Percentiles rank a stretch among this genome's conserved stretches.
phyloP scores from a whole-genome alignment of 2,329 filamentous ascomycete genomes.

The Xylaria sp. region DNA sequence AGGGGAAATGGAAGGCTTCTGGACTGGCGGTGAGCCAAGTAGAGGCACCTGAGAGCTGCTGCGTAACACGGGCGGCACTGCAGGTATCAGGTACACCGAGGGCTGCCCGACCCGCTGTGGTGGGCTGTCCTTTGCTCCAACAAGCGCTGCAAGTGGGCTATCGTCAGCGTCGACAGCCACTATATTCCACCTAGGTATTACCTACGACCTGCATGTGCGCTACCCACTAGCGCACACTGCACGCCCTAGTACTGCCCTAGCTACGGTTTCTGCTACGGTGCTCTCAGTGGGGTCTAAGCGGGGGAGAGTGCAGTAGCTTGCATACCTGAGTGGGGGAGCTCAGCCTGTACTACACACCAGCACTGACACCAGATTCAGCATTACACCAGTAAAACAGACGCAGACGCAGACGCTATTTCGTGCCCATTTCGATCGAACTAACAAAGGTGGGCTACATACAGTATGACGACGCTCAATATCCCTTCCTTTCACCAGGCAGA shows the following conservation, averaged over 20 bases:
- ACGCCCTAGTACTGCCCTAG: no score
- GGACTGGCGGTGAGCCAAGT: conserved; percentile 42
- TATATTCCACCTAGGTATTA: conserved; percentile 9
- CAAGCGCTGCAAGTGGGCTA: conserved; percentile 19
- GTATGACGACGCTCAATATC: conserved; percentile 5
- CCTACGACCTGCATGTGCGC: conserved; percentile 7
- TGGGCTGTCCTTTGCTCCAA: conserved; percentile 16
- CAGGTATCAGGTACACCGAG: conserved; percentile 27
- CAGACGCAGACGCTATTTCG: not conserved
- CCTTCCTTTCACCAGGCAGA: conserved; percentile 4
- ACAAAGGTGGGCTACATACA: not conserved
- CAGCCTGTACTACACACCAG: conserved; percentile 11
- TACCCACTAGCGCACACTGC: conserved; percentile 13
- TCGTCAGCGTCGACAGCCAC: conserved; percentile 26
- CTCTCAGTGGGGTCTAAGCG: conserved; percentile 27
- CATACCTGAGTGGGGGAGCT: conserved; percentile 21
- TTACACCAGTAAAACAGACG: not conserved
- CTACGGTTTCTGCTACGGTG: conserved; percentile 13
- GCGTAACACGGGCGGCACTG: not conserved
- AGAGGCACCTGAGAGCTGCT: conserved; percentile 15
- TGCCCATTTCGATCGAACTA: conserved; percentile 7
- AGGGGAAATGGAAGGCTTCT: conserved; percentile 37
- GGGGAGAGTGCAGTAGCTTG: conserved; percentile 33
- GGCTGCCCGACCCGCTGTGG: conserved; percentile 17
- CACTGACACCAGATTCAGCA: not conserved